These are phyloP conservation scores for Wakefieldia striispora DNA, from an alignment of 768 basidiomycete genomes.

Conservation along the genomic window DNA sequence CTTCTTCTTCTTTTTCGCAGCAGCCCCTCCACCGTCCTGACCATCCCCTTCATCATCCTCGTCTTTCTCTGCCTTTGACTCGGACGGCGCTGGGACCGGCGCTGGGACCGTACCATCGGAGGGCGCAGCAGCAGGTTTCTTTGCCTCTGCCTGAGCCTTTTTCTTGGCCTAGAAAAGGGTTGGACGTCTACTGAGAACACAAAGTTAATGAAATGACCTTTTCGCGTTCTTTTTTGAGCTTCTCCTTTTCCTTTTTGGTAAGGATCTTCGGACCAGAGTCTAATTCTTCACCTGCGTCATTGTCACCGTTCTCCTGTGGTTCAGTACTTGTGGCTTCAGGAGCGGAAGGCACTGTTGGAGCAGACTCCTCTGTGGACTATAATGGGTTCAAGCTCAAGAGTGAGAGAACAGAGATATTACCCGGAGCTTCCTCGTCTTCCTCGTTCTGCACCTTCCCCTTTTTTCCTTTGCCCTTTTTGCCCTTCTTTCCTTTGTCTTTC, in stretches of 20 bases:
- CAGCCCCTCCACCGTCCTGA: slow-evolving; percentile 45
- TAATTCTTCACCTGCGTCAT: slow-evolving; percentile 48
- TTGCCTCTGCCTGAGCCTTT: slow-evolving; percentile 89
- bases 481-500: slow-evolving; percentile 23
- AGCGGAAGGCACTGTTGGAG: slow-evolving; percentile 26
- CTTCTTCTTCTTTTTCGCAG: slow-evolving; percentile 83
- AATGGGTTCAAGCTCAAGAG: background rate
- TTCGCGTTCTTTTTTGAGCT: slow-evolving; percentile 94
- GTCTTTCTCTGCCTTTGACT: slow-evolving; percentile 39
- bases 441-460: slow-evolving; percentile 21
- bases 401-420: slow-evolving; percentile 4
- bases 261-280: slow-evolving; percentile 65
- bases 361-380: slow-evolving; percentile 15
- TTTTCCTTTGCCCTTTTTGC: slow-evolving; percentile 21
- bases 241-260: slow-evolving; percentile 96
- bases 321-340: slow-evolving; percentile 30
- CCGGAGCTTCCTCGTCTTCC: slow-evolving; percentile 5
- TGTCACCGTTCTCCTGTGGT: slow-evolving; percentile 35
- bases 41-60: slow-evolving; percentile 70
- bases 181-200: slow-evolving; percentile 10
- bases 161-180: slow-evolving; percentile 49
- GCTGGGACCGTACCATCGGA: slow-evolving; percentile 20
- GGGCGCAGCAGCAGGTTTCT: slow-evolving; percentile 49
- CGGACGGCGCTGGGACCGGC: slow-evolving; percentile 27
- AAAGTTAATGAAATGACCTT: slow-evolving; percentile 53